phyloP scores from a whole-genome alignment of 2,329 filamentous ascomycete species.

The Microdochium paspali region DNA sequence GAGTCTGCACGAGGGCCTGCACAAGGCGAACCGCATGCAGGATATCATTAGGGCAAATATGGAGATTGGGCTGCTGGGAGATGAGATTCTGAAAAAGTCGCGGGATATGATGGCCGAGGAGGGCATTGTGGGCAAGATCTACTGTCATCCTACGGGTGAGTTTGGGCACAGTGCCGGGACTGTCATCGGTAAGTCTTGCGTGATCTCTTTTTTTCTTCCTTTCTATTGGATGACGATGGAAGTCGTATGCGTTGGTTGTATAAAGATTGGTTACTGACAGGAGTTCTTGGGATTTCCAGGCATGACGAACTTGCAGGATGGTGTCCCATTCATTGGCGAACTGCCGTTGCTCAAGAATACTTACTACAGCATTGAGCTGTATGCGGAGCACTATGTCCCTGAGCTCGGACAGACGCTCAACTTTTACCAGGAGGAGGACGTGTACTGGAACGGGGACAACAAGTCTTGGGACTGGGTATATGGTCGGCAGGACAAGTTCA shows the following conservation, averaged over 20 bases:
- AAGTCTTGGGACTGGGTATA: slow-evolving; percentile 38
- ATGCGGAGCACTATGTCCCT: slow-evolving; percentile 34
- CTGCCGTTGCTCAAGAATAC: slow-evolving; percentile 32
- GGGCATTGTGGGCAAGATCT: slow-evolving; percentile 35
- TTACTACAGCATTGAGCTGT: slow-evolving; percentile 42
- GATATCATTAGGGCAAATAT: slow-evolving; percentile 35
- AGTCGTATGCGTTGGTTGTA: too few species aligned
- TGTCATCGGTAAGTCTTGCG: slow-evolving; percentile 28
- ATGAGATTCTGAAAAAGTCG: slow-evolving; percentile 30
- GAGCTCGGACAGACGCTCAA: slow-evolving; percentile 31
- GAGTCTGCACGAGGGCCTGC: slow-evolving; percentile 30
- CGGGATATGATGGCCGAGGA: slow-evolving; percentile 29
- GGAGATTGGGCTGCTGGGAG: slow-evolving; percentile 31
- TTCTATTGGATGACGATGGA: too few species aligned
- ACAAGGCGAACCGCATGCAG: slow-evolving; percentile 35
- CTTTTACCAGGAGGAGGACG: slow-evolving; percentile 40
- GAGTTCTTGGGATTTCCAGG: slow-evolving; percentile 16
- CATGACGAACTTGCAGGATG: slow-evolving; percentile 39
- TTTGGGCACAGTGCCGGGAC: slow-evolving; percentile 40
- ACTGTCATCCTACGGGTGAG: slow-evolving; percentile 39
- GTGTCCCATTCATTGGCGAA: slow-evolving; percentile 36
- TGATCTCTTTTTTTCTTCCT: too few species aligned
- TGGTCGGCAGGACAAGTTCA: slow-evolving; percentile 34
- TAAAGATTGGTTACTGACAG: slow-evolving; percentile 1
- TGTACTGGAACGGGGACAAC: slow-evolving; percentile 31